Percentiles rank a stretch among this genome's conserved stretches.
Conservation (phyloP, 768 basidiomycete species). For the Favolaschia claudopus region DNA sequence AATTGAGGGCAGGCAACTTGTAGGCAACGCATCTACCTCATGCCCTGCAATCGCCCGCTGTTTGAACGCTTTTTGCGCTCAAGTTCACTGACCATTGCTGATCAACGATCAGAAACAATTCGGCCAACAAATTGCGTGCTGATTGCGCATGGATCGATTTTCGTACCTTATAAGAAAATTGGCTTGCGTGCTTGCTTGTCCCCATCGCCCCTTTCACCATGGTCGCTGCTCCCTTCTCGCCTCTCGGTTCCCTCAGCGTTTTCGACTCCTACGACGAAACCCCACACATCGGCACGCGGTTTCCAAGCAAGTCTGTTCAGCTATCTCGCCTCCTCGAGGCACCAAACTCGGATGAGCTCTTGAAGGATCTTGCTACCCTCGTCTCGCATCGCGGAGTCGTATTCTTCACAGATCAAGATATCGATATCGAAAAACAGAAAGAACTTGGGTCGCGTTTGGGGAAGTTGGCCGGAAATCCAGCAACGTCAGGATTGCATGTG, state of each 20-base stretch:
- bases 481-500: conserved; percentile 55
- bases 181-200: neutral
- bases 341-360: conserved; percentile 55
- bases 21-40: too few relatives aligned
- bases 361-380: conserved; percentile 62
- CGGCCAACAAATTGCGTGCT: too few relatives aligned
- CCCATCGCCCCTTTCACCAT: conserved; percentile 12
- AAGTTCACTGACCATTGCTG: too few relatives aligned
- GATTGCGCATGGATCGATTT: too few relatives aligned
- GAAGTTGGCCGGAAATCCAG: conserved; percentile 55
- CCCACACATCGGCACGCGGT: conserved; percentile 64
- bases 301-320: conserved; percentile 52
- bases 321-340: conserved; percentile 53
- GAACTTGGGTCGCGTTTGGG: conserved; percentile 58
- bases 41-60: too few relatives aligned
- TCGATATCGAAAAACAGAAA: conserved; percentile 59
- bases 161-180: too few relatives aligned
- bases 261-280: conserved; percentile 52
- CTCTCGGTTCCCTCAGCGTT: conserved; percentile 45
- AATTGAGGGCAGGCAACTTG: too few relatives aligned
- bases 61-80: too few relatives aligned
- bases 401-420: conserved; percentile 65
- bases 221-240: conserved; percentile 37
- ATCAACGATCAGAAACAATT: too few relatives aligned
- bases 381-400: conserved; percentile 67